Conservation (phyloP, 2,329 filamentous ascomycete species). For the Colletotrichum siamense region DNA sequence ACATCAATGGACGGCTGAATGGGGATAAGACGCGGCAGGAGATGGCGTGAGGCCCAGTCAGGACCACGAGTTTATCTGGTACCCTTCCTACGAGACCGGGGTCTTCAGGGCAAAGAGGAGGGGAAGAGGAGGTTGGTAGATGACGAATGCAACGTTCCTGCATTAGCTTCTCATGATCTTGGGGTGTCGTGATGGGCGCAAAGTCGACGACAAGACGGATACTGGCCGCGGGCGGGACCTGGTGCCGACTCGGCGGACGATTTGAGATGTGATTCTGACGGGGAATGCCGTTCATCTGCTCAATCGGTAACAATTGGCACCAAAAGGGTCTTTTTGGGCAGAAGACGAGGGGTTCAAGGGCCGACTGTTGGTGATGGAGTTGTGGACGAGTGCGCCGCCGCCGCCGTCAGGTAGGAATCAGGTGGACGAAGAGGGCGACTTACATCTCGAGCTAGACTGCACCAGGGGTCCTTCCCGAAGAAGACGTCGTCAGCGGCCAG, state of each 20-base stretch:
- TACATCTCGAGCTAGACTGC: not conserved
- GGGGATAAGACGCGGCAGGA: not conserved
- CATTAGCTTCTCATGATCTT: not conserved
- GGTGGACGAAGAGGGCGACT: not conserved
- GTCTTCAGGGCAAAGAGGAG: not conserved
- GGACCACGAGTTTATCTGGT: not conserved
- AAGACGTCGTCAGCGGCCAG: not conserved
- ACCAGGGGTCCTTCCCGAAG: not conserved
- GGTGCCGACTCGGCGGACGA: not conserved
- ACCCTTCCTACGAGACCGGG: not conserved
- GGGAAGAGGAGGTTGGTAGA: not conserved
- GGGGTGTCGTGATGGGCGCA: not conserved
- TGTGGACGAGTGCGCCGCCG: constrained; percentile 1
- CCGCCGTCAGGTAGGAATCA: constrained; percentile 16
- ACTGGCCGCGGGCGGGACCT: not conserved
- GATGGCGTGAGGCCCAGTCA: not conserved
- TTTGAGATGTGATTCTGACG: not conserved
- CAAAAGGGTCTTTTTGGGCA: not conserved
- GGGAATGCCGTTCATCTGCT: not conserved
- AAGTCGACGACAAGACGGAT: not conserved
- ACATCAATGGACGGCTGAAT: not conserved
- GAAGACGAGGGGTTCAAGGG: not conserved
- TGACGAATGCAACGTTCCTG: not conserved
- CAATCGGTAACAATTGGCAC: not conserved
- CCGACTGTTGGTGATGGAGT: not conserved